Evolutionary conservation across 805 yeast species (phyloP).

Genomic region (Starmerella khaoyaiensis): DNA sequence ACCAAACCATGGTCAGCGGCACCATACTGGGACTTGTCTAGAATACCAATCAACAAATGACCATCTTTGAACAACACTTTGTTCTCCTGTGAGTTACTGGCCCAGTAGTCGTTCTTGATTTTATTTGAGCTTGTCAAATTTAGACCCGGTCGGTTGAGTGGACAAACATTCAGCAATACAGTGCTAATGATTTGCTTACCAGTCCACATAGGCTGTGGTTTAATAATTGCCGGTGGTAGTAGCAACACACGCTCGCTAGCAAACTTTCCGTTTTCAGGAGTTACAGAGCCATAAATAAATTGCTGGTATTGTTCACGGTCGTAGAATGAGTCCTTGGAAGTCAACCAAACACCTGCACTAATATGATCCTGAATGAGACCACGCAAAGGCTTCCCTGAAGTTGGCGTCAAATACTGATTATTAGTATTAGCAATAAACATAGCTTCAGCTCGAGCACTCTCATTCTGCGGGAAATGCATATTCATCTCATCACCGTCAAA

Average conservation of each 20-base stretch:
- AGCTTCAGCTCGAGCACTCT: constrained; percentile 94
- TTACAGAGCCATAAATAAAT: constrained; percentile 78
- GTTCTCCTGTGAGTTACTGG: constrained; percentile 69
- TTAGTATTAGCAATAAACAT: constrained; percentile 90
- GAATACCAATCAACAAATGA: constrained; percentile 76
- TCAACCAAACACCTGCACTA: constrained; percentile 97
- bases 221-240: constrained; percentile 75
- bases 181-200: constrained; percentile 95
- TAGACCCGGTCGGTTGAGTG: constrained; percentile 78
- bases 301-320: constrained; percentile 88
- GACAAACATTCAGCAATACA: constrained; percentile 77
- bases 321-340: constrained; percentile 83
- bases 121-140: constrained; percentile 75
- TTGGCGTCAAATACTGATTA: constrained; percentile 93
- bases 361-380: constrained; percentile 98
- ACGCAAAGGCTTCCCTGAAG: constrained; percentile 96
- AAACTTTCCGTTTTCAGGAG: constrained; percentile 96
- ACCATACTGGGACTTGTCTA: constrained; percentile 97
- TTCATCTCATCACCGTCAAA: constrained; percentile 99
- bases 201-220: constrained; percentile 90
- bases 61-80: constrained; percentile 78
- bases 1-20: constrained; percentile 94
- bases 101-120: constrained; percentile 92
- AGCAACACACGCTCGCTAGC: constrained; percentile 46
- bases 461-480: constrained; percentile 98